phyloP scores from a whole-genome alignment of 164 flowering plant genomes.

The Vitis labrusca region DNA sequence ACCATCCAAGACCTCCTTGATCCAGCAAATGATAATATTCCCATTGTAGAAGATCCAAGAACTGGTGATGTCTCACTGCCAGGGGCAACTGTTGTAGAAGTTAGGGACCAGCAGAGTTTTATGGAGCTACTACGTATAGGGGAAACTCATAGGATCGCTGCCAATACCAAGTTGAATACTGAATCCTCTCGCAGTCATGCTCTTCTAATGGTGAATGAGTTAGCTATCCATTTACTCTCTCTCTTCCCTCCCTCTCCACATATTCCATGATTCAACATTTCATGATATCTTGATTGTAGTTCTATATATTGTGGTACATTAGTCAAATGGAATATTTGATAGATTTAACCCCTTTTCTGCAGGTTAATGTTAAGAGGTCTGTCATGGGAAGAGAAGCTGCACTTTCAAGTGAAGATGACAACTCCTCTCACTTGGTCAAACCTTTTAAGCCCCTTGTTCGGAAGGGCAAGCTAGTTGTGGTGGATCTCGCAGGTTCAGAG shows the following conservation, averaged over 20 bases:
- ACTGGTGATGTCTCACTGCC: constrained; percentile 96
- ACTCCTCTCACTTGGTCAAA: constrained; percentile 45
- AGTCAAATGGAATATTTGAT: too few species aligned
- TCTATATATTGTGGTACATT: too few species aligned
- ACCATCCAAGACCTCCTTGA: constrained; percentile 94
- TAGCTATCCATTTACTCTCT: background rate
- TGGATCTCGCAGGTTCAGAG: constrained; percentile 99
- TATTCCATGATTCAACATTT: background rate
- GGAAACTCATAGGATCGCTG: constrained; percentile 94
- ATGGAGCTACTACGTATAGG: constrained; percentile 76
- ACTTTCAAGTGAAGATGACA: constrained; percentile 59
- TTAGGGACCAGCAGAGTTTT: constrained; percentile 78
- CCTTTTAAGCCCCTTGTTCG: constrained; percentile 72
- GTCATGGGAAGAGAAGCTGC: constrained; percentile 55
- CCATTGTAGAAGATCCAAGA: constrained; percentile 93
- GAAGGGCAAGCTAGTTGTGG: constrained; percentile 85
- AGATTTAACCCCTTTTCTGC: constrained; percentile 10
- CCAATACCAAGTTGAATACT: constrained; percentile 93
- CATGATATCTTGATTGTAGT: background rate
- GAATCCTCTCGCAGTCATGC: constrained; percentile 99
- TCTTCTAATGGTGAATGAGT: constrained; percentile 70
- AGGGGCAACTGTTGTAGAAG: constrained; percentile 79
- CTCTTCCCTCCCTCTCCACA: background rate
- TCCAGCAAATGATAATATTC: constrained; percentile 87
- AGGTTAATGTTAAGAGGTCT: constrained; percentile 85